Evolutionary conservation across 129 eudicot species (phyloP).

Genomic region (Lactuca sativa): DNA sequence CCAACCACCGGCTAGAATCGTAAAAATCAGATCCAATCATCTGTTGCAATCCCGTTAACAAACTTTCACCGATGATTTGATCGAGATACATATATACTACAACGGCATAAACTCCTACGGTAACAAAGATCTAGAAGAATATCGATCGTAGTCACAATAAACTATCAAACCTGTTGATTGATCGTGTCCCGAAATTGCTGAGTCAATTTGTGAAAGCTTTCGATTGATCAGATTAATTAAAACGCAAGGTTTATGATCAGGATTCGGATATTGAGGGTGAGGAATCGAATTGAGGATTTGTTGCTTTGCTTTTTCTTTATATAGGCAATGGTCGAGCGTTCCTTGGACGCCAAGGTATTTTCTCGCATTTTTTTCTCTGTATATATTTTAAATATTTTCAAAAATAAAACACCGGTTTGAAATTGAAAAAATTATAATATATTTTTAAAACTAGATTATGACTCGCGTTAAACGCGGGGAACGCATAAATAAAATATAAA

Average conservation of each 20-base stretch:
- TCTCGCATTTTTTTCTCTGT: too few species aligned
- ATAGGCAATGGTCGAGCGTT: background rate
- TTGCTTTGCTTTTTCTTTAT: too few species aligned
- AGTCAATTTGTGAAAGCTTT: too few species aligned
- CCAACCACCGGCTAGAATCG: constrained; percentile 17
- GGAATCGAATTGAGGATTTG: background rate
- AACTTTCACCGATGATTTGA: background rate
- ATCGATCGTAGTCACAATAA: background rate
- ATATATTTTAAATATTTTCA: too few species aligned
- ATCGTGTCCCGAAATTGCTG: background rate
- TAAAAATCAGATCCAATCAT: constrained; percentile 9
- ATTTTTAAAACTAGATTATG: too few species aligned
- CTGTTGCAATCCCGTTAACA: background rate
- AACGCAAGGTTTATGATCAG: background rate
- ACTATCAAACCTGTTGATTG: background rate
- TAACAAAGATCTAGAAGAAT: background rate
- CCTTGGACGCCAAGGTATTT: background rate
- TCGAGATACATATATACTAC: background rate
- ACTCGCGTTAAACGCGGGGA: too few species aligned
- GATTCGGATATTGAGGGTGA: background rate
- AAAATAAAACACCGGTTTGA: too few species aligned
- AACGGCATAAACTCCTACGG: background rate
- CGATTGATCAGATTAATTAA: too few species aligned
- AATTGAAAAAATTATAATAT: too few species aligned
- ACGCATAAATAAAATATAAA: too few species aligned